Base-by-base conservation (phyloP, 1,284 basidiomycete species). In the Golubevia pallescens region DNA sequence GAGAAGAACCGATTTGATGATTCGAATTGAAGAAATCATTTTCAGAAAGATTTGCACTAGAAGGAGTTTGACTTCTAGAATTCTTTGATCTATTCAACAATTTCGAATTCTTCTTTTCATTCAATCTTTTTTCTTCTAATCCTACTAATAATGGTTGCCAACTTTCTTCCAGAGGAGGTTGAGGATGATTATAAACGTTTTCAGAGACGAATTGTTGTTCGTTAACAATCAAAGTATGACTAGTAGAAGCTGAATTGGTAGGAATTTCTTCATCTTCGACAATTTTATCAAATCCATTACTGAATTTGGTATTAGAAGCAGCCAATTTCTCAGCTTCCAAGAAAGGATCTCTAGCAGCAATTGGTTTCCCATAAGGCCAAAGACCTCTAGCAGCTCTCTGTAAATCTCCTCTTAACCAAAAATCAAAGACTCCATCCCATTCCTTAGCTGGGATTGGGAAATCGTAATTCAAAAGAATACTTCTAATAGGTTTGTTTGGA, bases 401-500 rank as follows among this genome's bases (percentile, higher is more conserved):
- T 28, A 93, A 91, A 80, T 97, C 93, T 2, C 94, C 94, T 75
- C 93, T 90, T 57, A 95, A 86, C 93, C 94, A 97, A 28, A 91
- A 89, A 86, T 97, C 94, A 77, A 97, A 97, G 1, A 95, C 91
- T 21, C 91, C 93, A 71, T 93, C 91, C 94, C 94, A 97, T 74
- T 95, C 93, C 60, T 90, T 88, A 5, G 91, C 91, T 8, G 93
- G 93, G 13, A 91, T 89, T 0, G 95, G 95, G 77, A 95, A 94
- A 77, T 97, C 94, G 64, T 93, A 88, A 86, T 97, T 97, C 68
- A 97, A 88, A 84, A 94, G 93, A 20, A 97, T 88, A 0, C 92
- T 90, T 80, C 90, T 91, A 61, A 93, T 88, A 0, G 90, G 89
- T 8, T 68, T 61, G 13, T 65, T 42, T 5, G 58, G 32, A 16